Base-by-base conservation (phyloP, 495 filamentous ascomycete genomes). In the Delitschia confertaspora region DNA sequence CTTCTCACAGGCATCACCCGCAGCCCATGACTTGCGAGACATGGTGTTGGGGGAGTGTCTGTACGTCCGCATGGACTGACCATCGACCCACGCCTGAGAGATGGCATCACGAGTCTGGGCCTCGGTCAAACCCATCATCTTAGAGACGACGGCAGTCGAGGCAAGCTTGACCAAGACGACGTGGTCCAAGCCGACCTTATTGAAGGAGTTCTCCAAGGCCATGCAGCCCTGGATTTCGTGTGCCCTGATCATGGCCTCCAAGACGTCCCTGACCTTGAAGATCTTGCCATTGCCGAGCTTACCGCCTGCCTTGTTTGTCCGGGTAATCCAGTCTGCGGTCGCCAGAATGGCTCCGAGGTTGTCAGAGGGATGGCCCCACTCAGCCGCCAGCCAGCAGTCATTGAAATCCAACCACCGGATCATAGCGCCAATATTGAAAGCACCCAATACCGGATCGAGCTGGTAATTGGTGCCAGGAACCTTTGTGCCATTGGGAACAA, bases 381-480 rank as follows among this genome's bases (percentile, higher is more conserved):
- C 91, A 42, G 91, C 91, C 11, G 91, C 91, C 43, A 98, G 71
- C 93, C 91, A 98, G 75, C 91, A 96, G 74, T 98, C 91, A 62
- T 98, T 98, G 77, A 95, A 98, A 66, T 98, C 91, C 41, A 98
- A 77, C 91, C 91, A 98, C 53, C 91, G 75, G 67, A 98, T 95
- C 79, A 91, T 93, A 50, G 93, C 80, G 45, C 91, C 91, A 46
- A 98, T 96, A 74, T 98, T 96, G 75, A 98, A 98, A 42, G 91
- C 91, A 30, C 84, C 91, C 49, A 88, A 83, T 52, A 98, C 81
- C 18, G 91, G 91, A 65, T 98, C 91, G 41, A 98, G 79, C 63
- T 93, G 78, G 69, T 93, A 95, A 35, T 79, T 78, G 18, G 91
- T 98, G 49, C 91, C 91, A 17, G 85, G 86, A 13, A 98, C 87